Percentiles rank a stretch among this genome's conserved stretches.
These are phyloP conservation scores for Penstemon davidsonii DNA, from an alignment of 257 asterid species.

Conservation along the genomic window DNA sequence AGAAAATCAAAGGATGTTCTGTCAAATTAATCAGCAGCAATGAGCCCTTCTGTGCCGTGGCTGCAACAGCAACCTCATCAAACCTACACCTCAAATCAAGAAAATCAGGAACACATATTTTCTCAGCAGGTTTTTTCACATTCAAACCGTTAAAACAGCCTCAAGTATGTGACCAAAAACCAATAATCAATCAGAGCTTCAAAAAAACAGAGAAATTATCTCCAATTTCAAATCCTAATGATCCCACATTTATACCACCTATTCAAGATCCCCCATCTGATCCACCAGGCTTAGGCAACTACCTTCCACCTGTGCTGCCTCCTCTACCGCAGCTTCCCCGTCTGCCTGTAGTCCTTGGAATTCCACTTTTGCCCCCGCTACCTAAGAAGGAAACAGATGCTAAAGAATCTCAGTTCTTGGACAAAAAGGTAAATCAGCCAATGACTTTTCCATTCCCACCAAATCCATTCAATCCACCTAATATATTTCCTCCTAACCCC, in stretches of 20 bases:
- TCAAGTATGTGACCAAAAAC: conserved; percentile 58
- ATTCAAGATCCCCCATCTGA: conserved; percentile 40
- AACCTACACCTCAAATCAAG: conserved; percentile 49
- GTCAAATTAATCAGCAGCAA: conserved; percentile 69
- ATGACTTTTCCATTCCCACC: conserved; percentile 38
- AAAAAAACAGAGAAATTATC: conserved; percentile 24
- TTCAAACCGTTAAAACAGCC: conserved; percentile 76
- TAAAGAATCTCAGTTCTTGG: conserved; percentile 30
- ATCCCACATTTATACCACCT: conserved; percentile 53
- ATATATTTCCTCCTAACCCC: conserved; percentile 44
- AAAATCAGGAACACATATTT: conserved; percentile 56
- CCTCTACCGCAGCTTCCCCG: not conserved
- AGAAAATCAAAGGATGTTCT: conserved; percentile 62
- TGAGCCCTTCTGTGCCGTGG: conserved; percentile 63
- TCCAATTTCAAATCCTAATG: conserved; percentile 46
- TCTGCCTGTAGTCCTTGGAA: too few relatives aligned
- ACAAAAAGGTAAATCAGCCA: conserved; percentile 21
- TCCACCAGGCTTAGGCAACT: conserved; percentile 7
- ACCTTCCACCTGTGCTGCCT: conserved; percentile 12
- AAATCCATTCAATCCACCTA: conserved; percentile 42
- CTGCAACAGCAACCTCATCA: conserved; percentile 66
- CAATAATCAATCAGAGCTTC: conserved; percentile 22
- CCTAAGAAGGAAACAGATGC: conserved; percentile 28
- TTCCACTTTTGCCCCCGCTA: conserved; percentile 34
- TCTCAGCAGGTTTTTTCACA: conserved; percentile 87